Conservation (phyloP, 768 basidiomycete species). For the Cantharellus cinnabarinus region DNA sequence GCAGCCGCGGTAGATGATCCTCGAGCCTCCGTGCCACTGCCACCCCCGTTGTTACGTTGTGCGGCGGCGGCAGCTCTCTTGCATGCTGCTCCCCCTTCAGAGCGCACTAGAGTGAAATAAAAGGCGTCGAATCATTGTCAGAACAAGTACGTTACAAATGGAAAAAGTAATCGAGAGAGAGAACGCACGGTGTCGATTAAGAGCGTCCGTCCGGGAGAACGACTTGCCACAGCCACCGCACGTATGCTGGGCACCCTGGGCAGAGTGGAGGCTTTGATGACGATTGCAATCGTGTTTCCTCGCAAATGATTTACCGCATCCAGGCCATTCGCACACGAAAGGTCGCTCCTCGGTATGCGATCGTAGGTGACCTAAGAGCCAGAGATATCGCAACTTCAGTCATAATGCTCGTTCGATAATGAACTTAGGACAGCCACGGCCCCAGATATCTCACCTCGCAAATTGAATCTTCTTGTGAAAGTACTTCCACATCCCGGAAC, state of each 20-base stretch:
- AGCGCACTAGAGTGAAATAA: not conserved
- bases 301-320: constrained; percentile 88
- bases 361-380: constrained; percentile 55
- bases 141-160: not conserved
- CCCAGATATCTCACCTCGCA: constrained; percentile 34
- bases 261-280: constrained; percentile 75
- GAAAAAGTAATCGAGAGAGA: not conserved
- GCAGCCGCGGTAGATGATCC: not conserved
- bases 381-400: not conserved
- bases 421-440: constrained; percentile 4
- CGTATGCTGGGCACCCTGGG: constrained; percentile 63
- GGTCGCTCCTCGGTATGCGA: constrained; percentile 93
- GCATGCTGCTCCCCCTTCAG: constrained; percentile 1
- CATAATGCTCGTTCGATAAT: not conserved
- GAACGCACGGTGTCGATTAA: constrained; percentile 57
- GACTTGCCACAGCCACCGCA: constrained; percentile 89
- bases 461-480: constrained; percentile 85
- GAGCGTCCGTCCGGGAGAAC: constrained; percentile 81
- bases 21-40: not conserved
- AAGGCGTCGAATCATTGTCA: not conserved
- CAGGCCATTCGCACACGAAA: constrained; percentile 83
- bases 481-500: constrained; percentile 91
- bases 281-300: constrained; percentile 97
- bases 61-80: not conserved
- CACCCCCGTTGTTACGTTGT: not conserved